These are phyloP conservation scores for Ambrosia trifida DNA, from an alignment of 129 eudicot species.

Conservation along the genomic window DNA sequence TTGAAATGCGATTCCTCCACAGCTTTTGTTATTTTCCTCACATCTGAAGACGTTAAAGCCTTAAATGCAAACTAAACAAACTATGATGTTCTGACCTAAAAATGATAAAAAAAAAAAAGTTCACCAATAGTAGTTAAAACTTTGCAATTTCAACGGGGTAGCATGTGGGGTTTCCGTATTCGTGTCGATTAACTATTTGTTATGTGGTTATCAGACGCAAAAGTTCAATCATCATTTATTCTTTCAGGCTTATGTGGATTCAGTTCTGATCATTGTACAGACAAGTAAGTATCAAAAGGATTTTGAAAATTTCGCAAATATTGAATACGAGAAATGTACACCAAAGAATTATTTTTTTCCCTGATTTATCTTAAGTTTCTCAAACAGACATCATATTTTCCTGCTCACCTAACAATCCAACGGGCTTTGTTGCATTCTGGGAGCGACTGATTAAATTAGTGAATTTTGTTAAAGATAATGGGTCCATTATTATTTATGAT, in stretches of 20 bases:
- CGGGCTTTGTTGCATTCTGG: slow-evolving; percentile 89
- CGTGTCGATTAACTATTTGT: too few species aligned
- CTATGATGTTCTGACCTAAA: too few species aligned
- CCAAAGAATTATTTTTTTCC: slow-evolving; percentile 97
- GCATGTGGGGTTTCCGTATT: too few species aligned
- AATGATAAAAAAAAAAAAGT: too few species aligned
- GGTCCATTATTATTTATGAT: slow-evolving; percentile 86
- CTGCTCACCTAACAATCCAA: slow-evolving; percentile 97
- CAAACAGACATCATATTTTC: slow-evolving; percentile 89
- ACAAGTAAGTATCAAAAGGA: slow-evolving; percentile 73
- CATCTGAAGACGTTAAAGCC: too few species aligned
- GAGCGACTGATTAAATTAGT: slow-evolving; percentile 82
- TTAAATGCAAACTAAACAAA: too few species aligned
- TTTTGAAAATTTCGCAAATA: slow-evolving; percentile 63
- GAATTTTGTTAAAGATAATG: slow-evolving; percentile 81
- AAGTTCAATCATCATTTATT: background rate
- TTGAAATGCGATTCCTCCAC: too few species aligned
- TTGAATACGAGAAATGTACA: slow-evolving; percentile 86
- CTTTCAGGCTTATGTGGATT: slow-evolving; percentile 92
- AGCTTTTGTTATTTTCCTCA: too few species aligned
- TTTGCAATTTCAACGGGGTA: too few species aligned
- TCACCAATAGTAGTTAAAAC: too few species aligned
- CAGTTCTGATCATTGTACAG: slow-evolving; percentile 93
- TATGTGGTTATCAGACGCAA: too few species aligned
- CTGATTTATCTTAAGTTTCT: slow-evolving; percentile 65